Evolutionary conservation across 1,139 yeast genomes (phyloP).

Genomic region (Nakaseomyces uthaithaninus): DNA sequence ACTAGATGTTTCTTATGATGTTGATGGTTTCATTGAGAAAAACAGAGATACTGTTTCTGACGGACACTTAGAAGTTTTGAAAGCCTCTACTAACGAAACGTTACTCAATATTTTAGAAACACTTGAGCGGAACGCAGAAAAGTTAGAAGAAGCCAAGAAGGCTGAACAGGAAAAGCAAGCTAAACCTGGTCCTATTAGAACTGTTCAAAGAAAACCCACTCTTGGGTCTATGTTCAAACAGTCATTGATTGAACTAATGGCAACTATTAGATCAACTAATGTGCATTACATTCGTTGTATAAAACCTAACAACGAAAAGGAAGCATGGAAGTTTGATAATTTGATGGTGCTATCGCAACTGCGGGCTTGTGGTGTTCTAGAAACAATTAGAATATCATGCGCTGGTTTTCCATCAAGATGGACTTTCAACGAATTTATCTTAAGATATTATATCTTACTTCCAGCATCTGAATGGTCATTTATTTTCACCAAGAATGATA

Average conservation of each 20-base stretch:
- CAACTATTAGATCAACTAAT: slow-evolving; percentile 84
- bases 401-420: slow-evolving; percentile 98
- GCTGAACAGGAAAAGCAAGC: slow-evolving; percentile 32
- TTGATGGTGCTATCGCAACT: slow-evolving; percentile 91
- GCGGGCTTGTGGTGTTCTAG: slow-evolving; percentile 97
- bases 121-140: slow-evolving; percentile 50
- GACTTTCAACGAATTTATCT: slow-evolving; percentile 90
- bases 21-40: slow-evolving; percentile 93
- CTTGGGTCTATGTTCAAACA: slow-evolving; percentile 90
- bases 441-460: slow-evolving; percentile 76
- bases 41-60: slow-evolving; percentile 97
- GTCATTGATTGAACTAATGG: slow-evolving; percentile 87
- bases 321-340: slow-evolving; percentile 94
- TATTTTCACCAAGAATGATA: slow-evolving; percentile 43
- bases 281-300: slow-evolving; percentile 97
- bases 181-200: slow-evolving; percentile 31
- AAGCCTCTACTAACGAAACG: slow-evolving; percentile 56
- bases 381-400: slow-evolving; percentile 91
- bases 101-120: slow-evolving; percentile 55
- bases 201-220: slow-evolving; percentile 76
- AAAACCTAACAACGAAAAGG: slow-evolving; percentile 89
- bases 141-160: slow-evolving; percentile 38
- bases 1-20: slow-evolving; percentile 83
- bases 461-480: slow-evolving; percentile 63
- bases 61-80: slow-evolving; percentile 82